phyloP scores from a whole-genome alignment of 2,329 filamentous ascomycete genomes.

The Aspergillus pseudoviridinutans region DNA sequence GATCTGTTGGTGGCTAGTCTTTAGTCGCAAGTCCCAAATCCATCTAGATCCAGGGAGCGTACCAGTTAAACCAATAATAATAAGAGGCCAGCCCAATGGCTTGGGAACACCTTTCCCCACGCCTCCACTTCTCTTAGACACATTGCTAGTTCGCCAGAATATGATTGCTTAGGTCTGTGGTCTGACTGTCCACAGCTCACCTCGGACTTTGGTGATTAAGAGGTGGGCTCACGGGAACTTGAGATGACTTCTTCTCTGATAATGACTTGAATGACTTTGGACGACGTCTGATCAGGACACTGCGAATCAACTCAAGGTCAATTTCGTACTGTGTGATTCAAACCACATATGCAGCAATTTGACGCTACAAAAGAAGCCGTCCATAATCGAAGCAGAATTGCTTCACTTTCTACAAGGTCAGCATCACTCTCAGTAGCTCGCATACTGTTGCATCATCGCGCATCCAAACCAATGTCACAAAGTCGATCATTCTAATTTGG shows the following conservation, averaged over 20 bases:
- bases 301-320: background rate
- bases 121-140: conserved; percentile 13
- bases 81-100: background rate
- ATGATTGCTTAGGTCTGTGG: conserved; percentile 2
- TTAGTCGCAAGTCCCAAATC: background rate
- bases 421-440: background rate
- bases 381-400: background rate
- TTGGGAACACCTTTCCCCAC: conserved; percentile 13
- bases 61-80: background rate
- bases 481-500: background rate
- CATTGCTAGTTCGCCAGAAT: conserved; percentile 2
- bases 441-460: background rate
- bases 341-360: background rate
- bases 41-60: background rate
- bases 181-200: conserved; percentile 7
- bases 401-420: background rate
- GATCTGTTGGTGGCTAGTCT: background rate
- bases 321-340: background rate
- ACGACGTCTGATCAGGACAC: background rate
- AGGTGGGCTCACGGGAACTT: background rate
- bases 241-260: background rate
- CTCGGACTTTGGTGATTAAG: background rate
- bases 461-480: background rate
- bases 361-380: background rate
- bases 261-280: too few relatives aligned